phyloP scores from a whole-genome alignment of 345 rosid genomes.

The Corchorus olitorius region DNA sequence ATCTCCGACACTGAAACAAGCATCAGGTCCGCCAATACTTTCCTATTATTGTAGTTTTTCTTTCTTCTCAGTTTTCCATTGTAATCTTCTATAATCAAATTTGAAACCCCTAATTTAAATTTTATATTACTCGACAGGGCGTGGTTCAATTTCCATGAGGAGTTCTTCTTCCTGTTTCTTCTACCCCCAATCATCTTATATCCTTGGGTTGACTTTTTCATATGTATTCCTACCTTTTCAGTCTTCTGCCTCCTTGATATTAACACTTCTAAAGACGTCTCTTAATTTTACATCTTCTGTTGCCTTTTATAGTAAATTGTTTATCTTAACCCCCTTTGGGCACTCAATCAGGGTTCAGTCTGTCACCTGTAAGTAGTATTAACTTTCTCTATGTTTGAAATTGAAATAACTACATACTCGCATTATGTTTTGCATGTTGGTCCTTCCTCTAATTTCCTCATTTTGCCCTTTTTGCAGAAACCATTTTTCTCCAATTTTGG shows the following conservation, averaged over 20 bases:
- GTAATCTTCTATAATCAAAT: not conserved
- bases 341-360: slow-evolving; percentile 97
- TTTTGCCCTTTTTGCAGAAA: slow-evolving; percentile 51
- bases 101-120: not conserved
- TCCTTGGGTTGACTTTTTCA: slow-evolving; percentile 45
- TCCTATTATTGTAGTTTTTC: slow-evolving; percentile 13
- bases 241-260: not conserved
- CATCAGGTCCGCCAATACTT: slow-evolving; percentile 56
- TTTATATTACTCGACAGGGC: slow-evolving; percentile 47
- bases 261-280: not conserved
- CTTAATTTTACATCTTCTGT: not conserved
- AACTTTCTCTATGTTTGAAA: not conserved
- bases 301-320: not conserved
- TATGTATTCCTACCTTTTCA: slow-evolving; percentile 4
- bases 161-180: slow-evolving; percentile 92
- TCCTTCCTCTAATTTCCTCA: slow-evolving; percentile 2
- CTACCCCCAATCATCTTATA: slow-evolving; percentile 97
- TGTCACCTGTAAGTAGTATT: slow-evolving; percentile 73
- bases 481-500: slow-evolving; percentile 98
- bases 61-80: not conserved
- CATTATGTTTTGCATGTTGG: not conserved
- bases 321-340: slow-evolving; percentile 56
- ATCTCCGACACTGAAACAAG: slow-evolving; percentile 86
- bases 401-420: not conserved
- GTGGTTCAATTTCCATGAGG: slow-evolving; percentile 99